Evolutionary conservation across 805 yeast species (phyloP).

Genomic region (Metschnikowia peoriensis): DNA sequence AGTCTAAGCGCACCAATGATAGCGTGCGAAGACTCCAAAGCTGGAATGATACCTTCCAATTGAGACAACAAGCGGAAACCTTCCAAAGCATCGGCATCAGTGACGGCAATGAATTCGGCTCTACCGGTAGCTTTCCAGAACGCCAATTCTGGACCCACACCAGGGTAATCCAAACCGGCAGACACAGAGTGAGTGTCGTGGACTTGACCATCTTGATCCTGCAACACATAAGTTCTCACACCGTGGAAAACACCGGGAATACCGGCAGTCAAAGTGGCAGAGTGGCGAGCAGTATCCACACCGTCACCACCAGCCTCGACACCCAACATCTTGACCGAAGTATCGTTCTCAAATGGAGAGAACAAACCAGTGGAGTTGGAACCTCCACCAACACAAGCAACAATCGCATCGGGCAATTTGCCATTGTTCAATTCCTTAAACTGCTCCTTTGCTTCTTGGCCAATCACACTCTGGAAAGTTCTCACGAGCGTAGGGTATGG

Average conservation of each 20-base stretch:
- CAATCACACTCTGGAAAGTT: slow-evolving; percentile 97
- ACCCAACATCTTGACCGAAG: slow-evolving; percentile 77
- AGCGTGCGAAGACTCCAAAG: slow-evolving; percentile 97
- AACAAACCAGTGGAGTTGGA: slow-evolving; percentile 96
- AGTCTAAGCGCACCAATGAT: slow-evolving; percentile 84
- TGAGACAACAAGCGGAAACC: slow-evolving; percentile 90
- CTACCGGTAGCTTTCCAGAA: slow-evolving; percentile 94
- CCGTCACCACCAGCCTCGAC: slow-evolving; percentile 99
- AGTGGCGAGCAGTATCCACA: slow-evolving; percentile 79
- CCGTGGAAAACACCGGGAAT: slow-evolving; percentile 98
- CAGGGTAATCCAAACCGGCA: slow-evolving; percentile 98
- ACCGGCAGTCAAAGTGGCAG: slow-evolving; percentile 95
- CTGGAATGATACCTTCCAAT: slow-evolving; percentile 97
- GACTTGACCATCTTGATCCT: slow-evolving; percentile 90
- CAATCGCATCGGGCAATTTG: slow-evolving; percentile 86
- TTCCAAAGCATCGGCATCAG: slow-evolving; percentile 90
- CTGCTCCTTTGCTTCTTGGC: slow-evolving; percentile 90
- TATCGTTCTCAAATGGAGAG: slow-evolving; percentile 85
- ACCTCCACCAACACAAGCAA: slow-evolving; percentile 99
- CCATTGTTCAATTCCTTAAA: slow-evolving; percentile 77
- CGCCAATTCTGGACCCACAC: slow-evolving; percentile 98
- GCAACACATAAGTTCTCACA: slow-evolving; percentile 90
- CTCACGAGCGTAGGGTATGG: slow-evolving; percentile 98
- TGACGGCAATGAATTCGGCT: slow-evolving; percentile 86
- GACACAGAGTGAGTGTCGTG: slow-evolving; percentile 97